Conservation (phyloP, 257 asterid genomes). For the Parsonsia alboflavescens region DNA sequence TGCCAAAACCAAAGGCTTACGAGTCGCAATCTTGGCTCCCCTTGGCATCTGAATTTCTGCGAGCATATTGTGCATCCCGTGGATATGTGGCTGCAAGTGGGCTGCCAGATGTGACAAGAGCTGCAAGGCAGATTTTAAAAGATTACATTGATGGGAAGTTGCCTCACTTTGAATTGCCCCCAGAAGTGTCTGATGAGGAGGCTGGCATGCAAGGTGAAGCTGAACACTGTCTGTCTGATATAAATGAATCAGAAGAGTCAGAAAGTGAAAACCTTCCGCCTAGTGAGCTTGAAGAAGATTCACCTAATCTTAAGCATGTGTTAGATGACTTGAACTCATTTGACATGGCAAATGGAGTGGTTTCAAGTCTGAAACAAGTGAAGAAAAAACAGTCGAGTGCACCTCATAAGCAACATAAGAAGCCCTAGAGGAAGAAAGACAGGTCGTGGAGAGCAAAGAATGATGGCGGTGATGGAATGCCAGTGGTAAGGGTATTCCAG, state of each 20-base stretch:
- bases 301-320: constrained; percentile 45
- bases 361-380: constrained; percentile 26
- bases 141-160: constrained; percentile 95
- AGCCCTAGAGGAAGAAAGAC: constrained; percentile 80
- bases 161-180: constrained; percentile 77
- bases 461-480: constrained; percentile 77
- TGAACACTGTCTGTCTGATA: constrained; percentile 26
- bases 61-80: constrained; percentile 85
- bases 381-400: constrained; percentile 40
- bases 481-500: constrained; percentile 62
- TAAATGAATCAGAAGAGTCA: constrained; percentile 32
- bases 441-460: constrained; percentile 69
- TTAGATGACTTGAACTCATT: constrained; percentile 64
- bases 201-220: constrained; percentile 25
- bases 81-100: constrained; percentile 90
- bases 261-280: constrained; percentile 27
- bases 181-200: constrained; percentile 37
- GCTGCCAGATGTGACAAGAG: constrained; percentile 88
- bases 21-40: constrained; percentile 76
- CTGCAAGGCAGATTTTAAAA: constrained; percentile 80
- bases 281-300: constrained; percentile 29
- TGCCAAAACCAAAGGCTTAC: constrained; percentile 85
- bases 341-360: constrained; percentile 64
- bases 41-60: constrained; percentile 61
- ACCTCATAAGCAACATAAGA: constrained; percentile 85